Evolutionary conservation across 2,329 filamentous ascomycete species (phyloP).

Genomic region (Atkinsonella texensis): DNA sequence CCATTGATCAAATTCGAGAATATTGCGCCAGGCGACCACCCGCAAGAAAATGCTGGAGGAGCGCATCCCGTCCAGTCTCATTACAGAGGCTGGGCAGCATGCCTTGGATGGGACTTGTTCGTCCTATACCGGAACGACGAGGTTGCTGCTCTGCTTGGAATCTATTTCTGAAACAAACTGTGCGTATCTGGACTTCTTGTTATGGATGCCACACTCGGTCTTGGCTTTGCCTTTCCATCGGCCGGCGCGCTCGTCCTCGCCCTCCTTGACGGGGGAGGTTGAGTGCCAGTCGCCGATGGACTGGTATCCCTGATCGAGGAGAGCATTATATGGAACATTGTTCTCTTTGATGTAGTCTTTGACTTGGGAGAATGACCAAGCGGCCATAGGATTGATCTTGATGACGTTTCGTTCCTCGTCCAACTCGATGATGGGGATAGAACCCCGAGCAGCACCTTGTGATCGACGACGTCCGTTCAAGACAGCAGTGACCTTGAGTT

Average conservation of each 20-base stretch:
- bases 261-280: slow-evolving; percentile 76
- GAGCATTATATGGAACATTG: slow-evolving; percentile 83
- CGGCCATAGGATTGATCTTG: slow-evolving; percentile 95
- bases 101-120: neutral
- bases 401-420: slow-evolving; percentile 78
- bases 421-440: slow-evolving; percentile 82
- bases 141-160: slow-evolving; percentile 44
- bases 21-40: neutral
- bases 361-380: slow-evolving; percentile 87
- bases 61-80: too few relatives aligned
- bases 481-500: slow-evolving; percentile 79
- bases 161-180: slow-evolving; percentile 69
- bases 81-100: neutral
- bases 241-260: slow-evolving; percentile 90
- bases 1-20: neutral
- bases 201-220: slow-evolving; percentile 98
- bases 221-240: slow-evolving; percentile 95
- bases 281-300: slow-evolving; percentile 98
- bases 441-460: slow-evolving; percentile 84
- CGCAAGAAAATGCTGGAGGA: too few relatives aligned
- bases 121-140: slow-evolving; percentile 15
- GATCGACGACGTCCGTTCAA: slow-evolving; percentile 84
- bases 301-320: slow-evolving; percentile 93
- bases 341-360: slow-evolving; percentile 76
- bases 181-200: slow-evolving; percentile 88